Evolutionary conservation across 768 basidiomycete genomes (phyloP).

Genomic region (Hirschioporus abietinus): DNA sequence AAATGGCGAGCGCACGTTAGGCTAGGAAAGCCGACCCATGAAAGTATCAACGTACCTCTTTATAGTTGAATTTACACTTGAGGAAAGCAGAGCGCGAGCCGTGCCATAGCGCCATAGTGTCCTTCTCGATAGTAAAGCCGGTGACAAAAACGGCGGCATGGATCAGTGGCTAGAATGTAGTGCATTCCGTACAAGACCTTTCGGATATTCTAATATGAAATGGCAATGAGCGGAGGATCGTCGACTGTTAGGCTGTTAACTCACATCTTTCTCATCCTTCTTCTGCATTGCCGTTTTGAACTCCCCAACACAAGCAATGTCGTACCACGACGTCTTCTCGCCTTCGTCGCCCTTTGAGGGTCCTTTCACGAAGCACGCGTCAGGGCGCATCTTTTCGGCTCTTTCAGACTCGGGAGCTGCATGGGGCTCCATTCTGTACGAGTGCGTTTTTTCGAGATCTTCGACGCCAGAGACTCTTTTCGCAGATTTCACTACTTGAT

Average conservation of each 20-base stretch:
- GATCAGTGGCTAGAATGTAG: not conserved
- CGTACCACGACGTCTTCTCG: not conserved
- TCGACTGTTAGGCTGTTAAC: not conserved
- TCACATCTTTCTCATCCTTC: not conserved
- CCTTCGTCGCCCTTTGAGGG: not conserved
- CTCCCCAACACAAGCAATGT: not conserved
- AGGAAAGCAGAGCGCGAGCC: not conserved
- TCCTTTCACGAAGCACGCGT: not conserved
- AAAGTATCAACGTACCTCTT: not conserved
- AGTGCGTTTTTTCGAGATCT: not conserved
- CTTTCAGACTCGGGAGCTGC: not conserved
- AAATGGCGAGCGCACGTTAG: not conserved
- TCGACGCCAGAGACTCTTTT: not conserved
- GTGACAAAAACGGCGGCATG: not conserved
- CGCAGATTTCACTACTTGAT: not conserved
- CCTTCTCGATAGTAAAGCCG: not conserved
- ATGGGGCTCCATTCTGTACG: not conserved
- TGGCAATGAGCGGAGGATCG: not conserved
- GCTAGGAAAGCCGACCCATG: not conserved
- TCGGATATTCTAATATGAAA: not conserved
- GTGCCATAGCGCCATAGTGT: not conserved
- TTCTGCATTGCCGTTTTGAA: not conserved
- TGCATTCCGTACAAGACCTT: not conserved
- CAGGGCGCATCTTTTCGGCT: not conserved
- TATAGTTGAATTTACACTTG: not conserved